These are phyloP conservation scores for Tulasnella sp. DNA, from an alignment of 768 basidiomycete genomes.

Conservation along the genomic window DNA sequence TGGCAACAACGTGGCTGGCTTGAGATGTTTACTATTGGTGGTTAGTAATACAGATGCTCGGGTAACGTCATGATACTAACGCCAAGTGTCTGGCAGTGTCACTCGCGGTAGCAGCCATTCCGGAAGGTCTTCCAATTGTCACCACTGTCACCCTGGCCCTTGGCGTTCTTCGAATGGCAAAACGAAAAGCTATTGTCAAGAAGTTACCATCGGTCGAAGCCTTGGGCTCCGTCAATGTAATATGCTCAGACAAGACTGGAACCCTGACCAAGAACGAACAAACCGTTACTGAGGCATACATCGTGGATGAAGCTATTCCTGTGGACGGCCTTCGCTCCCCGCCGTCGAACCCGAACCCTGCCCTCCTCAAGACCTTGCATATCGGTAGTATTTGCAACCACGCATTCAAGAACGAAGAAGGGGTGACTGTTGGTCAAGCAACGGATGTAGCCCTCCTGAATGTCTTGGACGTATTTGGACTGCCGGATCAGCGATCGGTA, in stretches of 20 bases:
- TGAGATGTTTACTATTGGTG: constrained; percentile 99
- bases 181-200: constrained; percentile 94
- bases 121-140: constrained; percentile 93
- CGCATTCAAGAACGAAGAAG: constrained; percentile 68
- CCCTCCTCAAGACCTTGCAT: constrained; percentile 68
- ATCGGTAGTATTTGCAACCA: constrained; percentile 91
- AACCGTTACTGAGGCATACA: constrained; percentile 84
- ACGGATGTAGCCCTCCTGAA: constrained; percentile 92
- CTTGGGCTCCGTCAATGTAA: constrained; percentile 91
- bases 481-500: constrained; percentile 69
- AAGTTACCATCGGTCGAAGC: constrained; percentile 94
- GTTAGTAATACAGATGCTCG: constrained; percentile 43
- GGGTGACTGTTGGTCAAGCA: constrained; percentile 75
- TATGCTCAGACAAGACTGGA: constrained; percentile 96
- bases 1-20: constrained; percentile 83
- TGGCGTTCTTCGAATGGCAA: constrained; percentile 90
- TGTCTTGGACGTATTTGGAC: constrained; percentile 60
- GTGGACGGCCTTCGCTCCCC: constrained; percentile 43
- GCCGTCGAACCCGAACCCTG: constrained; percentile 48
- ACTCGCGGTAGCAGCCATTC: constrained; percentile 96
- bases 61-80: neutral
- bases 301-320: constrained; percentile 73
- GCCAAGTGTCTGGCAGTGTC: constrained; percentile 59
- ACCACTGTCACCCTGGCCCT: constrained; percentile 95
- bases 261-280: constrained; percentile 96